Evolutionary conservation across 768 basidiomycete species (phyloP), one percentile per base, ranked within the genome.

Genomic region (Tephrocybe sp.): DNA sequence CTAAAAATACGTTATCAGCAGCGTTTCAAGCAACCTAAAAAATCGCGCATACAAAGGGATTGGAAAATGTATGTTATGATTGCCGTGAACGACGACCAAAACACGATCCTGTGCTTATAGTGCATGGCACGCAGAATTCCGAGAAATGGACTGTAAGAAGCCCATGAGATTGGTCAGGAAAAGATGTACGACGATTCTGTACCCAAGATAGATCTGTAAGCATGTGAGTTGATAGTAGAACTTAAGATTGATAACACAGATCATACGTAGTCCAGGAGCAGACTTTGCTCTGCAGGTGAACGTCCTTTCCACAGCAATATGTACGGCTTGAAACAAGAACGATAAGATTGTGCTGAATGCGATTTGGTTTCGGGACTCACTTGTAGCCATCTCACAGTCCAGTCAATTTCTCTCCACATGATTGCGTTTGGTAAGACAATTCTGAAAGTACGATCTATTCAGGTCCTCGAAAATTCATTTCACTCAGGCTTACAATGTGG

Each of bases 231-330:
- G 39, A 16, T 17, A 6, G n/a, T 31, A 38, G 17, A 13, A 20
- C 49, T 19, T 40, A 5, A 3, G 40, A 34, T 41, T 19, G 22
- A 44, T 34, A 38, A 17, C 52, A 34, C 46, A 47, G 34, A 45
- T 33, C 80, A 43, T 56, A 85, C 83, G 64, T 88, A 88, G 62
- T 88, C 80, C 20, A 85, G 61, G 14, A 89, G 67, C n/a, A 89
- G 62, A 46, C 80, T 80, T 54, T 82, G 78, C 49, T 82, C 72
- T 1, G 85, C 83, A 2, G 68, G 62, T 1, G 77, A 78, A 53
- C 68, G 68, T 2, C 83, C 84, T 56, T 72, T 68, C 14, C 78
- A 72, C 22, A 89, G 65, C 5, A 74, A 65, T 5, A 89, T 68
- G 53, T 85, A 88, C 2, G 87, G 85, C 85, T 88, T 51, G 30